phyloP scores from a whole-genome alignment of 805 yeast species.

The Candida tibetensis region DNA sequence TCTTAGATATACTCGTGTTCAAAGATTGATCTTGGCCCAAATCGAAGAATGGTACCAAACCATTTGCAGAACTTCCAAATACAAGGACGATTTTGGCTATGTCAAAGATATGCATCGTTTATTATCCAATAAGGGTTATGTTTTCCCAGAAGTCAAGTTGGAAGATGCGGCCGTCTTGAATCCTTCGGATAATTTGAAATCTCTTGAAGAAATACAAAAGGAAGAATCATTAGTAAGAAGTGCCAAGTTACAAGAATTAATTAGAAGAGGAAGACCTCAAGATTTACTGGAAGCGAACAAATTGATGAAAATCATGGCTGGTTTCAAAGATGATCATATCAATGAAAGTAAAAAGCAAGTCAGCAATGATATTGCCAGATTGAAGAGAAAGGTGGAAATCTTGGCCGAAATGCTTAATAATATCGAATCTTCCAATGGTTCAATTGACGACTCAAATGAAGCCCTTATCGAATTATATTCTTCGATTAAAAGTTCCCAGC shows the following conservation, averaged over 20 bases:
- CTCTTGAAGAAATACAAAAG: constrained; percentile 84
- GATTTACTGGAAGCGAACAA: constrained; percentile 96
- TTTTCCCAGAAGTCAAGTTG: constrained; percentile 85
- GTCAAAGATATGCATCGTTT: constrained; percentile 95
- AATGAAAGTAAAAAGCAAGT: constrained; percentile 75
- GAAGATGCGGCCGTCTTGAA: constrained; percentile 93
- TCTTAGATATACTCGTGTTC: constrained; percentile 74
- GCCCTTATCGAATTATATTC: constrained; percentile 75
- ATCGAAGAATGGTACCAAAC: constrained; percentile 98
- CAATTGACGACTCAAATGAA: constrained; percentile 53
- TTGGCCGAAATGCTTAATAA: constrained; percentile 80
- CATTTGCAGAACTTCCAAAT: constrained; percentile 81
- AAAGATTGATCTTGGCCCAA: constrained; percentile 79
- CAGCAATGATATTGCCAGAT: constrained; percentile 77
- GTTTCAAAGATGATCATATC: constrained; percentile 81
- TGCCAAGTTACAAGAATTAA: constrained; percentile 92
- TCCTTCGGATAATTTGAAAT: constrained; percentile 82
- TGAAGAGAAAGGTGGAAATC: constrained; percentile 81
- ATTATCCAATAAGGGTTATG: constrained; percentile 84
- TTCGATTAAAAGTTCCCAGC: constrained; percentile 78
- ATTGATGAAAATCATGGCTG: constrained; percentile 97
- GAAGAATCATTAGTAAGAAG: constrained; percentile 92
- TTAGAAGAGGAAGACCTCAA: constrained; percentile 92
- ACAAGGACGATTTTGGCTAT: constrained; percentile 88
- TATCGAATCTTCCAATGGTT: constrained; percentile 40